Base-by-base conservation (phyloP, 176 grass and related monocot species). In the Alloteropsis semialata region DNA sequence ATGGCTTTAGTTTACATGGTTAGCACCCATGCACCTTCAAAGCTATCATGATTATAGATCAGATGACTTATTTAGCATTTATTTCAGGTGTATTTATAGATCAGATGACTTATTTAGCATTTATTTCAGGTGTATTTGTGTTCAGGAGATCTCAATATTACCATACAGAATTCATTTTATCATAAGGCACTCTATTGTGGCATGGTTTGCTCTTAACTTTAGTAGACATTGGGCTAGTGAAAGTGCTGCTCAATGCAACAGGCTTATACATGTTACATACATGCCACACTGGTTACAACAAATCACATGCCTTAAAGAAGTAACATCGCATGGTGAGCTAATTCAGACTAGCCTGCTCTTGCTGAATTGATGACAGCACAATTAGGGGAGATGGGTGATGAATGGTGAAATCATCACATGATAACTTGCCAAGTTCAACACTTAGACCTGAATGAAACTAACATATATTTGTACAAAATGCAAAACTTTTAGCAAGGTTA, bases 81-180 rank as follows among this genome's bases (percentile, higher is more conserved):
- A 19, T 73, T 73, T 73, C 9, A 36, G 32, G 9, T 53, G 48
- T n/a, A 74, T 74, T 74, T 74, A n/a, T n/a, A n/a, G n/a, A n/a
- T n/a, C n/a, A 46, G 2, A 46, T 10, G 3, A 34, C 14, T 8
- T 15, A 36, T 36, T 36, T 74, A 50, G 15, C 17, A 12, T 73
- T 51, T 73, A 19, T 73, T 73, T 73, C 9, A 36, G 32, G 9
- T 53, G 48, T n/a, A 74, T 74, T 74, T 74, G 48, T 74, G 48
- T 34, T 54, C 71, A 54, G 53, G 17, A 53, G 46, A 74, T 54
- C 50, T 22, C 2, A 62, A 74, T 74, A 51, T 73, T 74, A 54
- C 10, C 72, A 33, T n/a, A 74, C 29, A 22, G 0, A 24, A 24
- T 55, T 75, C 49, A 55, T 37, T 34, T 65, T 22, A 54, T 74